phyloP scores from a whole-genome alignment of 768 basidiomycete species.

The Naganishia antarctica region DNA sequence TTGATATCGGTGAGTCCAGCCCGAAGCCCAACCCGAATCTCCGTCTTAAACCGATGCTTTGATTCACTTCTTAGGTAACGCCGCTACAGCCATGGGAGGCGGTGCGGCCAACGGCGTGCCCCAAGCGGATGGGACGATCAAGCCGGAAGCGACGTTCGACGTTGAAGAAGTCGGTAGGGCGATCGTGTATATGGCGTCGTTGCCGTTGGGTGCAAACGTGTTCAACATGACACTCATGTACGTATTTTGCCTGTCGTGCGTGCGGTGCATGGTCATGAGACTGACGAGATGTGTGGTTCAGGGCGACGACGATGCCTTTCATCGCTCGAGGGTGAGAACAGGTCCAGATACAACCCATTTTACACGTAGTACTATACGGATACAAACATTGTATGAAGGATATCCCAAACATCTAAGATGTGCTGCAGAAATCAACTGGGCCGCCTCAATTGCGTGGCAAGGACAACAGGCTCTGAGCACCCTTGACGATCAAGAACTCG shows the following conservation, averaged over 20 bases:
- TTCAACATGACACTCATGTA: conserved; percentile 71
- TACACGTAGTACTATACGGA: conserved; percentile 11
- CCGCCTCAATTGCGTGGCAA: background rate
- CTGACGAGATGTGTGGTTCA: conserved; percentile 10
- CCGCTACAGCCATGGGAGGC: conserved; percentile 60
- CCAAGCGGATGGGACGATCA: conserved; percentile 63
- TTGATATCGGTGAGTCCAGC: conserved; percentile 65
- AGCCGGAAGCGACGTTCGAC: conserved; percentile 64
- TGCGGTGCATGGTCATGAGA: background rate
- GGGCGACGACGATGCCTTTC: conserved; percentile 46
- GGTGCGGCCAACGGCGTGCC: conserved; percentile 55
- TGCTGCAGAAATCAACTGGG: too few species aligned
- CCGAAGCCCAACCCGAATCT: too few species aligned
- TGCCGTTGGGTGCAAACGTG: conserved; percentile 67
- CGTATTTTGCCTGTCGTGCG: conserved; percentile 36
- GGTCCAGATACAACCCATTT: conserved; percentile 4
- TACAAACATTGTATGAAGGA: background rate
- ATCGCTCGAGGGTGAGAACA: conserved; percentile 39
- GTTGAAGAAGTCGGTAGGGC: conserved; percentile 67
- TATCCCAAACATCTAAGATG: too few species aligned
- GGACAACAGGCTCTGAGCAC: conserved; percentile 6
- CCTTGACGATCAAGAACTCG: conserved; percentile 34
- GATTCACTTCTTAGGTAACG: conserved; percentile 52
- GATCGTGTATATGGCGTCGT: conserved; percentile 64
- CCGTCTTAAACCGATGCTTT: too few species aligned